Evolutionary conservation across 148 eudicot genomes (phyloP).

Genomic region (Arbutus unedo): DNA sequence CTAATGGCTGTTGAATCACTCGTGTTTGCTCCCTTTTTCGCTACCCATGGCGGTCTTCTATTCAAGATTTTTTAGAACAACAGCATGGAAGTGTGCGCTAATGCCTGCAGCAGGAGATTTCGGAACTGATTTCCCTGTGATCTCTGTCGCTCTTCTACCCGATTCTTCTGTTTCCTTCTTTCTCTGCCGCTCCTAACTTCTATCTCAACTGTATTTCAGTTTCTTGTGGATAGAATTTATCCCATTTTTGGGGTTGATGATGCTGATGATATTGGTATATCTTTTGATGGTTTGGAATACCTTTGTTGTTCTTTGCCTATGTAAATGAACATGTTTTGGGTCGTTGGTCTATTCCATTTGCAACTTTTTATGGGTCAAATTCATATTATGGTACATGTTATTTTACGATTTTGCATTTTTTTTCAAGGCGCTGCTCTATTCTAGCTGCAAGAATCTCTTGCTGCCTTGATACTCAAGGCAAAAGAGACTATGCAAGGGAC

Average conservation of each 20-base stretch:
- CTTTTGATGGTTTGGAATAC: conserved; percentile 6
- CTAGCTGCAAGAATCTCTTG: background rate
- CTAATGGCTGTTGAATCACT: conserved; percentile 96
- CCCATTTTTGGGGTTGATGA: conserved; percentile 3
- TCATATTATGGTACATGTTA: background rate
- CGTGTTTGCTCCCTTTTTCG: conserved; percentile 95
- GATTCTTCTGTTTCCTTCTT: background rate
- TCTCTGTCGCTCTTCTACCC: background rate
- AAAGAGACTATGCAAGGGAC: too few relatives aligned
- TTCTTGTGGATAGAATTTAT: background rate
- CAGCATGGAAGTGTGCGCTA: background rate
- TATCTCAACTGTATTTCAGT: background rate
- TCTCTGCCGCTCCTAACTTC: background rate
- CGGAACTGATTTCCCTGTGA: background rate
- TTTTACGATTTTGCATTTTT: background rate
- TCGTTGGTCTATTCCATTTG: background rate
- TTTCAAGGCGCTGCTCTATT: too few relatives aligned
- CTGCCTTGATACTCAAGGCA: too few relatives aligned
- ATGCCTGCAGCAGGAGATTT: background rate
- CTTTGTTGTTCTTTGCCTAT: background rate
- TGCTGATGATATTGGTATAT: background rate
- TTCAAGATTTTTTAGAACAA: conserved; percentile 61
- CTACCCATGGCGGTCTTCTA: conserved; percentile 86
- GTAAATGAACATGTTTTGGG: background rate
- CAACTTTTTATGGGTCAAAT: background rate